These are phyloP conservation scores for Magnaporthales sp. DNA, from an alignment of 2,329 filamentous ascomycete species.

Conservation along the genomic window DNA sequence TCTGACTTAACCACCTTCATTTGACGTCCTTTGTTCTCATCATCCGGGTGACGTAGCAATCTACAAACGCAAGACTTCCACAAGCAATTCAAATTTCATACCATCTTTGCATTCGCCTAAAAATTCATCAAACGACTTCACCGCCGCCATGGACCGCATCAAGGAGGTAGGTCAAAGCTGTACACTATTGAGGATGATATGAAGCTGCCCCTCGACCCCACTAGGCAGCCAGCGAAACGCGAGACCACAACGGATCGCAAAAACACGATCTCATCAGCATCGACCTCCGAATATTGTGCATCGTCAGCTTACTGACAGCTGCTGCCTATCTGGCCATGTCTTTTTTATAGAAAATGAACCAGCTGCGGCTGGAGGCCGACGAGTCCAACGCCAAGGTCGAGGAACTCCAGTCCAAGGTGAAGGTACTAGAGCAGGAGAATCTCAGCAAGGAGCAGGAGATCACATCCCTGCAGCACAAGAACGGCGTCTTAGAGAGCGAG, in stretches of 20 bases:
- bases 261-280: not conserved
- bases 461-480: conserved; percentile 92
- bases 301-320: not conserved
- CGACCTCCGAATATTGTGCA: not conserved
- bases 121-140: not conserved
- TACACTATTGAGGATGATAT: not conserved
- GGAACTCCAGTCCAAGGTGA: conserved; percentile 81
- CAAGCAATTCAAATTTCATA: not conserved
- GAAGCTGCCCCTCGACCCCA: conserved; percentile 7
- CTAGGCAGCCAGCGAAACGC: not conserved
- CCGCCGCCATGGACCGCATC: conserved; percentile 69
- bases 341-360: conserved; percentile 75
- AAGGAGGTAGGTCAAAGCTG: conserved; percentile 61
- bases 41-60: not conserved
- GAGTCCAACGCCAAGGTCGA: conserved; percentile 73
- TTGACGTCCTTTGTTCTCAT: conserved; percentile 4
- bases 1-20: not conserved
- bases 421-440: conserved; percentile 86
- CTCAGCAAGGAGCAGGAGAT: conserved; percentile 97
- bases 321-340: not conserved
- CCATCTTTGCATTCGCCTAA: not conserved
- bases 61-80: not conserved
- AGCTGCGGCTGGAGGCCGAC: conserved; percentile 89
- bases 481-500: conserved; percentile 79
- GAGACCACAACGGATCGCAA: not conserved